phyloP scores from a whole-genome alignment of 139 green algal genomes.

The Raphidocelis subcapitata region DNA sequence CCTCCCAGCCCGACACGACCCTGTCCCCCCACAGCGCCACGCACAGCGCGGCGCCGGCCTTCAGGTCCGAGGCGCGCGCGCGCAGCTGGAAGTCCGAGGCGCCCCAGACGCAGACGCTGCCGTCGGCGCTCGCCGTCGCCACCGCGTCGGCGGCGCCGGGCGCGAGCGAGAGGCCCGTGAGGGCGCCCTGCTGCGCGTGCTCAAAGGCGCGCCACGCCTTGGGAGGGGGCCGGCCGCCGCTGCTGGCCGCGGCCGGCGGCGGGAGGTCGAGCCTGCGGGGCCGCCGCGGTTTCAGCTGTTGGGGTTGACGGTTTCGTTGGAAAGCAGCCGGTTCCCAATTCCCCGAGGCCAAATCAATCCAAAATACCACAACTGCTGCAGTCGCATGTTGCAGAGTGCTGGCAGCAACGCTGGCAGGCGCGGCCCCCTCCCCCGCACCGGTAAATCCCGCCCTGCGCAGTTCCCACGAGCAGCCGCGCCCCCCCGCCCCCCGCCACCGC shows the following conservation, averaged over 20 bases:
- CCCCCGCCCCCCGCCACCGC: slow-evolving; percentile 12
- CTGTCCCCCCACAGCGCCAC: slow-evolving; percentile 11
- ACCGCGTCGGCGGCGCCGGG: slow-evolving; percentile 10
- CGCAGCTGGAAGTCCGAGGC: not conserved
- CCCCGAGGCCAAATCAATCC: too few relatives aligned
- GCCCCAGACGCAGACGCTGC: slow-evolving; percentile 41
- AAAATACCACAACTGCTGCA: too few relatives aligned
- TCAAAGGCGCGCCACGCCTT: too few relatives aligned
- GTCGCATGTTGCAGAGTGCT: too few relatives aligned
- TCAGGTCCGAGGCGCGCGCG: not conserved
- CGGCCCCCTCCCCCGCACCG: too few relatives aligned
- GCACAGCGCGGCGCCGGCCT: slow-evolving; percentile 6
- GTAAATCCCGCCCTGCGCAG: slow-evolving; percentile 29
- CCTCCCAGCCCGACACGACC: slow-evolving; percentile 28
- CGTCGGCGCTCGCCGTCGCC: slow-evolving; percentile 32
- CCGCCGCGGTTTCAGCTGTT: too few relatives aligned
- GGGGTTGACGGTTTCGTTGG: too few relatives aligned
- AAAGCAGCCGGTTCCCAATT: too few relatives aligned
- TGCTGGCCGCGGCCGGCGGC: too few relatives aligned
- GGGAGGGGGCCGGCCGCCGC: too few relatives aligned
- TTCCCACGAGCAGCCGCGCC: slow-evolving; percentile 40
- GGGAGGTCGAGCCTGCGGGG: too few relatives aligned
- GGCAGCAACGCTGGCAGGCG: too few relatives aligned
- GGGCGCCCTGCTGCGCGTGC: slow-evolving; percentile 15
- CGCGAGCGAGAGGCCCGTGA: slow-evolving; percentile 20